A percentile compares a stretch with the other conserved stretches of the same genome.
Evolutionary conservation across 768 basidiomycete genomes (phyloP).

Genomic region (Leccinum broughii): DNA sequence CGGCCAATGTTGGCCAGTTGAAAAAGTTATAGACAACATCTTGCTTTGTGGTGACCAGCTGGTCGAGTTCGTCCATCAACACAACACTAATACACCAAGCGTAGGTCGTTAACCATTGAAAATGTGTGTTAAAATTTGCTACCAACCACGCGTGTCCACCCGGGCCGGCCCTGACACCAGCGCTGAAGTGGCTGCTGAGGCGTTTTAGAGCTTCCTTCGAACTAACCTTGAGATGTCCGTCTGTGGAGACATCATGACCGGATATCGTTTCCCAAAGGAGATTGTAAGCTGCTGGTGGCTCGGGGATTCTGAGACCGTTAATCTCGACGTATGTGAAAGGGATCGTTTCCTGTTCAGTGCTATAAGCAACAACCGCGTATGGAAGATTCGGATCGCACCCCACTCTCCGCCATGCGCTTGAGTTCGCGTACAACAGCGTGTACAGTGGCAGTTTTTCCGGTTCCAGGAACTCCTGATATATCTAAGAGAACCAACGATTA

Average conservation of each 20-base stretch:
- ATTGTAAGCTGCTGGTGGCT: slow-evolving; percentile 89
- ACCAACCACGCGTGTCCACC: slow-evolving; percentile 86
- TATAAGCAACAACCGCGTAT: not conserved
- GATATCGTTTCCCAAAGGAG: slow-evolving; percentile 93
- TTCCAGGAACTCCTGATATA: slow-evolving; percentile 98
- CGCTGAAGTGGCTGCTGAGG: slow-evolving; percentile 76
- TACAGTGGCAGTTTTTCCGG: slow-evolving; percentile 97
- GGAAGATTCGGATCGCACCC: slow-evolving; percentile 45
- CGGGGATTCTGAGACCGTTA: slow-evolving; percentile 91
- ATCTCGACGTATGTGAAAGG: slow-evolving; percentile 98
- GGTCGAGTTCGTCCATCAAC: slow-evolving; percentile 98
- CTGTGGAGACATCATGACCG: slow-evolving; percentile 64
- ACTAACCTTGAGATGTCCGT: slow-evolving; percentile 65
- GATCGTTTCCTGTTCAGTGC: slow-evolving; percentile 69
- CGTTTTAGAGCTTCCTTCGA: slow-evolving; percentile 82
- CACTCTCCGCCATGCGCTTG: slow-evolving; percentile 81
- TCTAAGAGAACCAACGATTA: slow-evolving; percentile 47
- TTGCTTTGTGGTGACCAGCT: slow-evolving; percentile 92
- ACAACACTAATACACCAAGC: slow-evolving; percentile 65
- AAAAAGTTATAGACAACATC: slow-evolving; percentile 99
- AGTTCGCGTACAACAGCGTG: slow-evolving; percentile 90
- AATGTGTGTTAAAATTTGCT: not conserved
- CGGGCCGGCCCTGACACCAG: slow-evolving; percentile 64
- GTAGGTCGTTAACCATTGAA: slow-evolving; percentile 1
- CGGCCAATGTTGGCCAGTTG: slow-evolving; percentile 99